phyloP scores from a whole-genome alignment of 2,329 filamentous ascomycete genomes.

The Fusarium burgessii region DNA sequence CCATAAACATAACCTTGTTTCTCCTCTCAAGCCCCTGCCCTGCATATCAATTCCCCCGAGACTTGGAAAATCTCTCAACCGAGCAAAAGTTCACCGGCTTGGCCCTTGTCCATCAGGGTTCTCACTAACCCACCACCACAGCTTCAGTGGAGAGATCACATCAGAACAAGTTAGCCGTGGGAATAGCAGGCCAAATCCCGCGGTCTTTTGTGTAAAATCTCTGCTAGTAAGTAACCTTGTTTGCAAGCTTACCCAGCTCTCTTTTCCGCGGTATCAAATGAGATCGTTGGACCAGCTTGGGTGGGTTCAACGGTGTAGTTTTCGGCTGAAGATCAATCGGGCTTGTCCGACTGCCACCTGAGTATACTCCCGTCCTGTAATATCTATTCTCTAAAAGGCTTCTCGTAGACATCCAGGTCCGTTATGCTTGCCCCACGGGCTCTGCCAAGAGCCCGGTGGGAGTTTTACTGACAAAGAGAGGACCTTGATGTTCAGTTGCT shows the following conservation, averaged over 20 bases:
- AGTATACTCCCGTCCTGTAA: background rate
- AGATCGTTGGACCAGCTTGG: constrained; percentile 1
- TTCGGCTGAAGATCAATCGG: constrained; percentile 9
- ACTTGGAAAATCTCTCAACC: constrained; percentile 17
- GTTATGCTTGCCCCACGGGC: constrained; percentile 17
- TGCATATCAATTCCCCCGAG: background rate
- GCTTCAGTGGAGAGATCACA: constrained; percentile 3
- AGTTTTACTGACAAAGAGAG: constrained; percentile 32
- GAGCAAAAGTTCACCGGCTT: constrained; percentile 5
- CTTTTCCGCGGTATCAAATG: constrained; percentile 6
- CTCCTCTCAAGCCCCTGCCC: constrained; percentile 9
- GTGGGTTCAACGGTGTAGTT: background rate
- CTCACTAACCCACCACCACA: constrained; percentile 25
- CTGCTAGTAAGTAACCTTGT: constrained; percentile 13
- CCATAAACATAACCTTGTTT: constrained; percentile 39
- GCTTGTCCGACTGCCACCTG: constrained; percentile 6
- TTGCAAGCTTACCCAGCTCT: constrained; percentile 13
- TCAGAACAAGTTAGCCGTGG: background rate
- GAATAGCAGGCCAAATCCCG: background rate
- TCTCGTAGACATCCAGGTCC: constrained; percentile 23
- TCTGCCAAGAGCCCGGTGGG: background rate
- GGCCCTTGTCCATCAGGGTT: constrained; percentile 42
- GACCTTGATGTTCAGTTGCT: constrained; percentile 34
- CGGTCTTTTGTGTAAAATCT: background rate
- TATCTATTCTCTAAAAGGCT: background rate